Base-by-base conservation (phyloP, 352 stramenopile genomes). In the Globisporangium irregulare region DNA sequence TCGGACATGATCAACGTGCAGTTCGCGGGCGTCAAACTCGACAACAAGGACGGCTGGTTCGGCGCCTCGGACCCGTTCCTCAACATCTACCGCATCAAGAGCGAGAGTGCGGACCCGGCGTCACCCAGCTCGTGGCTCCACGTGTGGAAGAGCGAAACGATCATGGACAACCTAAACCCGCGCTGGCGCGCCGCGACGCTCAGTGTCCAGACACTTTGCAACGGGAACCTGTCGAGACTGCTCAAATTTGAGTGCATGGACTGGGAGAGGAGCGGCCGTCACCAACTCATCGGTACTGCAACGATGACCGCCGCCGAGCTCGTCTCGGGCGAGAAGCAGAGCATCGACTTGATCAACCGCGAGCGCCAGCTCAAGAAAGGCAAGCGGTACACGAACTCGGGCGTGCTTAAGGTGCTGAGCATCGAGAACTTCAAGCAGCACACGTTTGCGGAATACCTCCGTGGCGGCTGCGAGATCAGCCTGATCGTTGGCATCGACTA, bases 401-500 rank as follows among this genome's bases (percentile, higher is more conserved):
- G 84, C n/a, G 67, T 91, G 15, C 58, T 93, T 0, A 60, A 82
- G 12, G 62, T 93, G 20, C 66, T 89, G n/a, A 73, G 80, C 38
- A 73, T 87, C 18, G 81, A 91, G 60, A 75, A 69, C 29, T 90
- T 89, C 64, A 89, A 90, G 61, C 59, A 84, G 36, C 78, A 87
- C 53, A 93, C 84, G 4, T 93, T 93, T 56, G 82, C 81, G 14
- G 84, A 93, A 66, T 93, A 78, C 64, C 64, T 93, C 10, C 82
- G 82, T 14, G 84, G 84, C 18, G 84, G 84, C 8, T 90, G 79
- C 20, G 82, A 93, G 68, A 76, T 93, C 57, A 93, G 87, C 51
- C 66, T 96, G 38, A 87, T 96, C 14, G 72, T 92, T 41, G 89
- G 85, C 8, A 87, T 96, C 57, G 89, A 96, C 65, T 95, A 90